Evolutionary conservation across 768 basidiomycete genomes (phyloP), one percentile per base, ranked within the genome.

Genomic region (Pisolithus albus): DNA sequence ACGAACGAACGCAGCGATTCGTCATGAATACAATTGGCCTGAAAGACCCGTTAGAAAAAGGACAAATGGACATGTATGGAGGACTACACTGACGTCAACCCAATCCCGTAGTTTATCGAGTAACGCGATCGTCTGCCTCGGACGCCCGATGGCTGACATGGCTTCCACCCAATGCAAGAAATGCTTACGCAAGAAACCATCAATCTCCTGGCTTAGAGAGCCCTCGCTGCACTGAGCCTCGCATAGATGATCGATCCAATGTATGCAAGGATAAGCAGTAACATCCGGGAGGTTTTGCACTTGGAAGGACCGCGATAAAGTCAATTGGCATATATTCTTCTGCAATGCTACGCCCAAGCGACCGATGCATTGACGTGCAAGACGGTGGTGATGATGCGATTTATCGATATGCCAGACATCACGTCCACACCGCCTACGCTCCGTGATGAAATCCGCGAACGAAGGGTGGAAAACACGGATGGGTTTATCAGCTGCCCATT

Each of bases 161-260:
- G 51, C 57, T 43, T 69, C 69, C 40, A 70, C 59, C 67, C 67
- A 69, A 47, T 70, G 67, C 9, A 69, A 46, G 3, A 70, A 61
- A 37, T 69, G 63, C 23, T 38, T 45, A 7, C 39, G 43, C 47
- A 68, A 47, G 51, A 68, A 66, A 28, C 1, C 9, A 2, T 56
- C 6, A 1, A 70, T 50, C 11, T 57, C 62, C 2, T 56, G 54
- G 13, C 8, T 48, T 28, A 61, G n/a, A 6, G 7, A 45, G 19
- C 18, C 51, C 9, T 56, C 58, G 13, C 23, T 28, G 19, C 23
- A 13, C 16, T 4, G 30, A 19, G 30, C 52, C 4, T 51, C 36
- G 53, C 63, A 64, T n/a, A 68, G 23, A 44, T 67, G 66, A 16
- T 68, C 59, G 7, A 68, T 53, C 68, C 68, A 68, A 46, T 60